Percentiles rank a stretch among this genome's conserved stretches.
Evolutionary conservation across 345 rosid genomes (phyloP).

Genomic region (Kernera saxatilis): DNA sequence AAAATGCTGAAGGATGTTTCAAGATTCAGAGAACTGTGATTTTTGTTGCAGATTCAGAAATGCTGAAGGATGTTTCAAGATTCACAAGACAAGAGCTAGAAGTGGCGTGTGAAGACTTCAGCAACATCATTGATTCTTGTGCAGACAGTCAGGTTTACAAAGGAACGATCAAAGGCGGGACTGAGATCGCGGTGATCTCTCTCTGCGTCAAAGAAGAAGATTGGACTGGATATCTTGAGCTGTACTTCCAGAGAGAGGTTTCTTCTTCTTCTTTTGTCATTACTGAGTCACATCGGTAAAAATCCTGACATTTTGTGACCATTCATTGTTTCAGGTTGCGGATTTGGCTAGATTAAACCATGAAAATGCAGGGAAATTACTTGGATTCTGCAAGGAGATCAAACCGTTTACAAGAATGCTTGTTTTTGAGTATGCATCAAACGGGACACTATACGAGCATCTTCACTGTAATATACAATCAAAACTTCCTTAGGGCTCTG

Average conservation of each 20-base stretch:
- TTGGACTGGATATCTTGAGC: constrained; percentile 88
- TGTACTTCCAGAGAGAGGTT: constrained; percentile 92
- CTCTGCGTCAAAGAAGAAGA: constrained; percentile 77
- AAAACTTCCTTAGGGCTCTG: constrained; percentile 1
- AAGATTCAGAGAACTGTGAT: not conserved
- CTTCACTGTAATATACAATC: constrained; percentile 76
- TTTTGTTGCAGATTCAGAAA: constrained; percentile 60
- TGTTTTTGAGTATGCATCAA: constrained; percentile 92
- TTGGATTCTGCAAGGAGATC: constrained; percentile 84
- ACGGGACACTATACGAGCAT: constrained; percentile 90
- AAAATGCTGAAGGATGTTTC: not conserved
- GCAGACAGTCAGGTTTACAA: constrained; percentile 84
- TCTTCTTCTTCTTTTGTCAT: constrained; percentile 11
- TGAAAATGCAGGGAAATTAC: constrained; percentile 70
- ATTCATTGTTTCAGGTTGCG: constrained; percentile 60
- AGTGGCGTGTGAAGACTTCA: constrained; percentile 98
- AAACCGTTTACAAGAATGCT: constrained; percentile 88
- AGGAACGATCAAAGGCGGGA: constrained; percentile 75
- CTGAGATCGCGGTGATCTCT: constrained; percentile 90
- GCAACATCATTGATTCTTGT: constrained; percentile 91
- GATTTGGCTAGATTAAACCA: constrained; percentile 89
- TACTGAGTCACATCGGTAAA: not conserved
- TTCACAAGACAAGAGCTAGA: constrained; percentile 91
- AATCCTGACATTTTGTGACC: not conserved
- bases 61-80: constrained; percentile 69